phyloP scores from a whole-genome alignment of 371 early-diverging fungal genomes.

The Syncephalastrum racemosum region DNA sequence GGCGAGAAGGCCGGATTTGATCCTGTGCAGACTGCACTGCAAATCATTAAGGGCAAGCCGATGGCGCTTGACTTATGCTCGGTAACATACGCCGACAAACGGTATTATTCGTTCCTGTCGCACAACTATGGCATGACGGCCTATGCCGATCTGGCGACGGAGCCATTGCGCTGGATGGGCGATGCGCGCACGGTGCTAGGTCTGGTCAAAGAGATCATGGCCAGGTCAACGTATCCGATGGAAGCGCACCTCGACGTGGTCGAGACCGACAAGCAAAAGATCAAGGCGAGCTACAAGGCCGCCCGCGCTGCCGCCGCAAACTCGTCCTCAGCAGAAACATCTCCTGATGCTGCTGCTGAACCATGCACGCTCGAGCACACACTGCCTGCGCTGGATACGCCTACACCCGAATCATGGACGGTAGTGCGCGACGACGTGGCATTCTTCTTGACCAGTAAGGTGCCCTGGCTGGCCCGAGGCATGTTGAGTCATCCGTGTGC shows the following conservation, averaged over 20 bases:
- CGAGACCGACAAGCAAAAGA: slow-evolving; percentile 46
- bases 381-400: slow-evolving; percentile 36
- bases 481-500: slow-evolving; percentile 58
- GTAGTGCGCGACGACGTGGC: slow-evolving; percentile 44
- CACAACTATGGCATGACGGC: slow-evolving; percentile 67
- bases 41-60: slow-evolving; percentile 53
- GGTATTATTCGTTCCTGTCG: slow-evolving; percentile 60
- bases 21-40: slow-evolving; percentile 49
- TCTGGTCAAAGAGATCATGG: slow-evolving; percentile 50
- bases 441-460: slow-evolving; percentile 54
- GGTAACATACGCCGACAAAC: slow-evolving; percentile 48
- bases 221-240: slow-evolving; percentile 39
- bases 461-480: slow-evolving; percentile 55
- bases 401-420: slow-evolving; percentile 54
- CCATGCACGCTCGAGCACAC: slow-evolving; percentile 22
- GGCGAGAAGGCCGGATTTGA: slow-evolving; percentile 56
- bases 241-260: slow-evolving; percentile 50
- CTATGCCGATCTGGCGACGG: slow-evolving; percentile 64
- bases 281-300: slow-evolving; percentile 26
- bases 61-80: slow-evolving; percentile 64
- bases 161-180: slow-evolving; percentile 67
- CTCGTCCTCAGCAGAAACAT: not conserved
- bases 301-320: slow-evolving; percentile 2
- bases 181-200: slow-evolving; percentile 54
- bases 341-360: not conserved